phyloP scores from a whole-genome alignment of 1,284 basidiomycete species.

The Ceratorhiza oryzae-sativae region DNA sequence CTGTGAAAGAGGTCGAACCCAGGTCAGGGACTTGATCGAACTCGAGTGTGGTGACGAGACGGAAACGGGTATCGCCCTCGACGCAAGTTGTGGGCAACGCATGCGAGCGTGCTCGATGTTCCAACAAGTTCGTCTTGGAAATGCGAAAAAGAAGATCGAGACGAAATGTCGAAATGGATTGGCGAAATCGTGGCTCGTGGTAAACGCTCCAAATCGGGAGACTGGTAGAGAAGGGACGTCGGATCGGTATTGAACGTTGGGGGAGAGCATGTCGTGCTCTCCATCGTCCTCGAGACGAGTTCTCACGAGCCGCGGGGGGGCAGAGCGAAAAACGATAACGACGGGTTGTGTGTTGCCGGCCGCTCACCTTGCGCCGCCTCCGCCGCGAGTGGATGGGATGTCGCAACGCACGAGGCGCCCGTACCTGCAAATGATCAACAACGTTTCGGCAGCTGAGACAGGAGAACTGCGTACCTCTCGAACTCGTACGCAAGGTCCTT shows the following conservation, averaged over 20 bases:
- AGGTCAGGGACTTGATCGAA: slow-evolving; percentile 43
- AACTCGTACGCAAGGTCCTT: slow-evolving; percentile 87
- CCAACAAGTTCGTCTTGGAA: slow-evolving; percentile 29
- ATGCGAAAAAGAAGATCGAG: not conserved
- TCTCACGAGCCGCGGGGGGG: slow-evolving; percentile 29
- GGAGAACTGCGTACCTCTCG: slow-evolving; percentile 66
- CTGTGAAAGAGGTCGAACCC: slow-evolving; percentile 59
- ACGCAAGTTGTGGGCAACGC: slow-evolving; percentile 21
- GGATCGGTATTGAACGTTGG: slow-evolving; percentile 14
- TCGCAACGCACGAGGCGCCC: slow-evolving; percentile 85
- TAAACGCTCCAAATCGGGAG: slow-evolving; percentile 2
- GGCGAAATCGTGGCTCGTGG: slow-evolving; percentile 24
- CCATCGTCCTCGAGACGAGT: slow-evolving; percentile 36
- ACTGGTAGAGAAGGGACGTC: not conserved
- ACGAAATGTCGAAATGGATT: slow-evolving; percentile 18
- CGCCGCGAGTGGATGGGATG: slow-evolving; percentile 82
- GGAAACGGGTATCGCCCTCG: slow-evolving; percentile 38
- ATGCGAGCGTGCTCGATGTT: slow-evolving; percentile 21
- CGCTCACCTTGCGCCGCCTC: slow-evolving; percentile 57
- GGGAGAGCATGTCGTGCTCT: slow-evolving; percentile 3
- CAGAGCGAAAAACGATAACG: slow-evolving; percentile 22
- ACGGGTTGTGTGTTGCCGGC: slow-evolving; percentile 11
- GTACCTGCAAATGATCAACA: slow-evolving; percentile 57
- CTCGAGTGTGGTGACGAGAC: slow-evolving; percentile 38
- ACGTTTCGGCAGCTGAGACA: slow-evolving; percentile 14